A percentile compares a stretch with the other conserved stretches of the same genome.
phyloP scores from a whole-genome alignment of 371 early-diverging fungal genomes.

The Zychaea mexicana region DNA sequence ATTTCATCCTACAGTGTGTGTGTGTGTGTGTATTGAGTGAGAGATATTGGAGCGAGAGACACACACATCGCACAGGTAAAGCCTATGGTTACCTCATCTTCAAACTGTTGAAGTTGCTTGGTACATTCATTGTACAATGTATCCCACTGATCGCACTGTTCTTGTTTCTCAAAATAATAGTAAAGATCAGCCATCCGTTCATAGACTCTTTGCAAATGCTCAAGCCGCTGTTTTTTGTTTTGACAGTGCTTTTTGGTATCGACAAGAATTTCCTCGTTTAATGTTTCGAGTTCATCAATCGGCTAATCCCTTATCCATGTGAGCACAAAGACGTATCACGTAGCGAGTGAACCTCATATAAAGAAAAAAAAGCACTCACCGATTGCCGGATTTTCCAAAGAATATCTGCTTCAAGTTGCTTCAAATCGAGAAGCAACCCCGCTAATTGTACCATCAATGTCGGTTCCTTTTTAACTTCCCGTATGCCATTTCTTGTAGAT shows the following conservation, averaged over 20 bases:
- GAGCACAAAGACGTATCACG: no score
- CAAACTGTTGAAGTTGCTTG: background rate
- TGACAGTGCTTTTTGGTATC: background rate
- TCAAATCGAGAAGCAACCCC: constrained; percentile 11
- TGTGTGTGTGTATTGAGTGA: background rate
- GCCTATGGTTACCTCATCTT: background rate
- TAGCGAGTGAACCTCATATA: no score
- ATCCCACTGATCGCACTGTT: constrained; percentile 4
- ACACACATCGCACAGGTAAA: background rate
- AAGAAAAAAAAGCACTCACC: no score
- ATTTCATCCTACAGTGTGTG: background rate
- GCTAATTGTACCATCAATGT: background rate
- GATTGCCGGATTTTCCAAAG: constrained; percentile 21
- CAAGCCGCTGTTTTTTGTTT: background rate
- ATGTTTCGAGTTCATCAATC: background rate
- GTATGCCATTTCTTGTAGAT: constrained; percentile 10
- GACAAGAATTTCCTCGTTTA: constrained; percentile 17
- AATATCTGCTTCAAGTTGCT: constrained; percentile 19
- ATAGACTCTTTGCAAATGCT: constrained; percentile 7
- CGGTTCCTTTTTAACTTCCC: constrained; percentile 4
- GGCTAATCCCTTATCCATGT: background rate
- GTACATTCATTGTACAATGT: background rate
- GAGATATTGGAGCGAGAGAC: background rate
- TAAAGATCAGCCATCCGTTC: constrained; percentile 4
- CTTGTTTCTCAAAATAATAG: constrained; percentile 7